Base-by-base conservation (phyloP, 768 basidiomycete genomes). In the Tricholoma hemisulphureum region DNA sequence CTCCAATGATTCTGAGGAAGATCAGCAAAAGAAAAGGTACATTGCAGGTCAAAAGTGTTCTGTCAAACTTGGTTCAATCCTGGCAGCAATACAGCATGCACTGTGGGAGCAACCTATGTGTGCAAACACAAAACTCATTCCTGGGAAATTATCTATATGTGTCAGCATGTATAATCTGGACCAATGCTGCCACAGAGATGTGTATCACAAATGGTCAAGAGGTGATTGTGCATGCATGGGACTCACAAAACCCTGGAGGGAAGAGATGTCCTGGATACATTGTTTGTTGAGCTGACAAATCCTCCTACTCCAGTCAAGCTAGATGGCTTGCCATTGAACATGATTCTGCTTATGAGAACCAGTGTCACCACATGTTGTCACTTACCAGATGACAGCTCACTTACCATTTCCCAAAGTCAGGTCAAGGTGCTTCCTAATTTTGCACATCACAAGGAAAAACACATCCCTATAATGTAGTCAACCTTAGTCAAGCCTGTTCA, bases 131-230 rank as follows among this genome's bases (percentile, higher is more conserved):
- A 45, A 45, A 45, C 23, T 45, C 7, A 45, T 45, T 45, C 48
- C 73, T 23, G 68, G 66, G 2, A 69, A 71, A 34, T 58, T 78
- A 1, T 58, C 62, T 0, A 29, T 73, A 6, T 72, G 71, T 59
- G 18, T 64, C 24, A 71, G 71, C 0, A 60, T 73, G 55, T 76
- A 74, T 24, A 29, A 66, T n/a, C n/a, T n/a, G n/a, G n/a, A n/a
- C n/a, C 32, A 74, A 73, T 59, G 45, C 58, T 53, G 73, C 73
- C 1, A 73, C 73, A 10, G 70, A 72, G 35, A 50, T 72, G n/a
- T 66, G 69, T 46, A 73, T 75, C 2, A 74, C 72, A 2, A 73
- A 71, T 51, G 75, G 75, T 2, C 71, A 73, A 57, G 69, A 73
- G 60, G 75, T 58, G 0, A 54, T 43, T 24, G 71, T 75, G 3